Base-by-base conservation (phyloP, 2,329 filamentous ascomycete genomes). In the Cryphonectria carpinicola region DNA sequence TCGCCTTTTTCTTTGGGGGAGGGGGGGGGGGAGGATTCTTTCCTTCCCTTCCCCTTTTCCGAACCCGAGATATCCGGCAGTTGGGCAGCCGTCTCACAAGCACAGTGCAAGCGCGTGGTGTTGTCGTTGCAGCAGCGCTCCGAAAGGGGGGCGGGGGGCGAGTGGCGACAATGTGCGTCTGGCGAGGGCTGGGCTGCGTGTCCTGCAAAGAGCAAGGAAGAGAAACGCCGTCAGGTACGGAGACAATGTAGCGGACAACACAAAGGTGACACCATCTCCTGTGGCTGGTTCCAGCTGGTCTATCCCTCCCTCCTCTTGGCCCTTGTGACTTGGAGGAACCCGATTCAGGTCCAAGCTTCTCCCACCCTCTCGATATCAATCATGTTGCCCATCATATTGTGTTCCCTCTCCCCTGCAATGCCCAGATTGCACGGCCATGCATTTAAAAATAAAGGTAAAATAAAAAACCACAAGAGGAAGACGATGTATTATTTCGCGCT, bases 1-100 rank as follows among this genome's bases (percentile, higher is more conserved):
- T 58, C 28, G 28, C 58, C 32, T 17, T 17, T 17, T 41, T 17
- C 10, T 52, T 10, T 37, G 28, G 28, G 32, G 32, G 28, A 3
- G 32, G 32, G 32, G 32, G 32, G 32, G 32, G 32, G 32, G 32
- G 32, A 0, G 32, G 32, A 8, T 17, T 41, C 8, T 19, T 52
- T 10, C 39, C 25, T 13, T 49, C 25, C n/a, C 35, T 22, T 46
- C 39, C 19, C 41, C 10, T 22, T n/a, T 49, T 6, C 19, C 46
- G 46, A 32, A 37, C 28, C 63, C 25, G 63, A 65, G 61, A 28
- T 43, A 64, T 1, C 25, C 43, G 63, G 63, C 63, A 65, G 28
- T 65, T 65, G 11, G 43, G 28, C 11, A 65, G 28, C 19, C 63
- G 41, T 61, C 7, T 35, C 63, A 65, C 43, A 65, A 35, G 17